These are phyloP conservation scores for Pseudogymnoascus sp. DNA, from an alignment of 2,329 filamentous ascomycete species.

Conservation along the genomic window DNA sequence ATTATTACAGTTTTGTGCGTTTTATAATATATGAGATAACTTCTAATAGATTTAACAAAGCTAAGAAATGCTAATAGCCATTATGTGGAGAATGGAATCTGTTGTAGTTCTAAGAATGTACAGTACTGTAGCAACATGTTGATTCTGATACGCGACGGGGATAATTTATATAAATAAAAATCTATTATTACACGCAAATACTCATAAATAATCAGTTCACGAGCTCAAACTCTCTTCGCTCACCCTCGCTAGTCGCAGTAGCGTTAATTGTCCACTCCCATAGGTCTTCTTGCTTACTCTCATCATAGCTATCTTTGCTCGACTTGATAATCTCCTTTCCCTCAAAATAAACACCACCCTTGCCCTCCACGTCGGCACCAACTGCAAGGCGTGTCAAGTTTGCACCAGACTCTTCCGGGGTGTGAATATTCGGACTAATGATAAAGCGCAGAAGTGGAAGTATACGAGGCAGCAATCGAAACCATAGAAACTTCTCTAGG, in stretches of 20 bases:
- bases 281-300: slow-evolving; percentile 41
- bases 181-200: neutral
- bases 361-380: slow-evolving; percentile 27
- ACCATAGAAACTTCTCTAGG: slow-evolving; percentile 31
- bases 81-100: no score
- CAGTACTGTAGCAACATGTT: no score
- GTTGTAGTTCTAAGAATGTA: no score
- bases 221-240: slow-evolving; percentile 22
- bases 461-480: slow-evolving; percentile 30
- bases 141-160: no score
- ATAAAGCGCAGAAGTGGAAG: slow-evolving; percentile 32
- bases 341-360: slow-evolving; percentile 40
- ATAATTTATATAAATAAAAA: neutral
- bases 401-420: slow-evolving; percentile 33
- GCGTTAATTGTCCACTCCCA: slow-evolving; percentile 41
- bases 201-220: neutral
- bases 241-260: slow-evolving; percentile 24
- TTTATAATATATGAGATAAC: neutral
- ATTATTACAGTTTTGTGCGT: neutral
- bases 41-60: no score
- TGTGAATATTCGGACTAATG: slow-evolving; percentile 33
- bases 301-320: slow-evolving; percentile 38
- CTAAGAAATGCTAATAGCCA: no score
- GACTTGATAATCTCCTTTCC: slow-evolving; percentile 33
- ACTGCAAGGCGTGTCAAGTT: slow-evolving; percentile 36